Conservation (phyloP, 352 stramenopile species). For the Pythium sukuiense region DNA sequence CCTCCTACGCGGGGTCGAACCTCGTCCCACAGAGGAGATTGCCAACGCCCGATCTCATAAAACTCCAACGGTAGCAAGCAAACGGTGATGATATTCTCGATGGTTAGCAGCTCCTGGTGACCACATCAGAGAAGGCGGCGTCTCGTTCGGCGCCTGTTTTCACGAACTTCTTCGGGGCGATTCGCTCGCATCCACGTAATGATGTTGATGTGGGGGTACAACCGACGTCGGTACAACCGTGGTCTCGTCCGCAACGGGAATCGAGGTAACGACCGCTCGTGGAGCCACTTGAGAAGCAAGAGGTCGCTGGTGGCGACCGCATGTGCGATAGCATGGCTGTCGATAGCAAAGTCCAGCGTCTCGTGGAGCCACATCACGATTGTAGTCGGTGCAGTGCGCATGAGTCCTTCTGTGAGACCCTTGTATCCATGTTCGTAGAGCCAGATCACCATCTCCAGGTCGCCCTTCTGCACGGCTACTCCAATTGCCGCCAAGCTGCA, state of each 20-base stretch:
- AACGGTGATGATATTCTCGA: too few species aligned
- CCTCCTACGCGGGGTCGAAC: too few species aligned
- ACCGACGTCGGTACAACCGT: too few species aligned
- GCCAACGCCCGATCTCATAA: too few species aligned
- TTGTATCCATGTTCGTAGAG: constrained; percentile 9
- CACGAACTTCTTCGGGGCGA: not conserved
- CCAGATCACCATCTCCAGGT: constrained; percentile 14
- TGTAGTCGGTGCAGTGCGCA: constrained; percentile 2
- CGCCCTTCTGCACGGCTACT: not conserved
- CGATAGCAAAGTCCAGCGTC: not conserved
- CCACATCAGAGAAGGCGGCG: not conserved
- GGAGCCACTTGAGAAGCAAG: not conserved
- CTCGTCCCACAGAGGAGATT: too few species aligned
- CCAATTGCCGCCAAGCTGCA: constrained; percentile 5
- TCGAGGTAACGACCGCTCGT: not conserved
- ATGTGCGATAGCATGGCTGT: not conserved
- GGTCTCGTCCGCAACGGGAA: too few species aligned
- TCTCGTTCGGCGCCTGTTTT: not conserved
- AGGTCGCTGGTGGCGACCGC: not conserved
- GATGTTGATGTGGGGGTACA: not conserved
- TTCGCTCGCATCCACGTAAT: not conserved
- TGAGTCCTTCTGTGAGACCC: not conserved
- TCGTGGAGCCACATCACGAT: constrained; percentile 19
- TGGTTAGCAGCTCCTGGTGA: too few species aligned
- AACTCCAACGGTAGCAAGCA: too few species aligned